Evolutionary conservation across 2,329 filamentous ascomycete species (phyloP).

Genomic region (Claviceps africana): DNA sequence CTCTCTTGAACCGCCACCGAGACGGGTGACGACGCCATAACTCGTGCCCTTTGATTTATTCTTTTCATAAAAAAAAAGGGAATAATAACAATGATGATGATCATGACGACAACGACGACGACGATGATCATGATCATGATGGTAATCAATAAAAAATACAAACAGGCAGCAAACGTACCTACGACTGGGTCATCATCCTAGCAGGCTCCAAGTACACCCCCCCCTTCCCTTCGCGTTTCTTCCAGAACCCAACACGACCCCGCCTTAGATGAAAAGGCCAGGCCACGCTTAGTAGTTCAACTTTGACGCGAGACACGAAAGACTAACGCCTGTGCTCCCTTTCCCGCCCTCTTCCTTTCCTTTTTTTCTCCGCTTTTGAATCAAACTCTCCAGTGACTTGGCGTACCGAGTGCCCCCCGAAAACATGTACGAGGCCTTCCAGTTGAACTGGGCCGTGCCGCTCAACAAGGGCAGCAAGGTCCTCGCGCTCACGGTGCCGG

Average conservation of each 20-base stretch:
- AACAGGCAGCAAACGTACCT: constrained; percentile 18
- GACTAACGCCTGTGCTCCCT: not conserved
- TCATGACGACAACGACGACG: too few species aligned
- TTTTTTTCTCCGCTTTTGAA: not conserved
- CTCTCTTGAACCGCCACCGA: not conserved
- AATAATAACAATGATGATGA: too few species aligned
- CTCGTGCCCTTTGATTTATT: too few species aligned
- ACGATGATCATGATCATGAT: too few species aligned
- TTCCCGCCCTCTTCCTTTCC: too few species aligned
- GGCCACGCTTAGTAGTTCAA: not conserved
- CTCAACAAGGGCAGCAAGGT: constrained; percentile 38
- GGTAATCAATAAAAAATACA: too few species aligned
- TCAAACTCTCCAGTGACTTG: constrained; percentile 32
- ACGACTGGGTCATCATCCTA: constrained; percentile 49
- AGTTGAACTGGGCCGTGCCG: constrained; percentile 35
- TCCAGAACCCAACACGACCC: not conserved
- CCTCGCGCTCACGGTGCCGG: constrained; percentile 49
- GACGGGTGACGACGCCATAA: too few species aligned
- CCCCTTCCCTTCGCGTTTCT: too few species aligned
- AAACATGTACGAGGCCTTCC: constrained; percentile 34
- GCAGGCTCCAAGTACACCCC: constrained; percentile 44
- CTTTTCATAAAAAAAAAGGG: too few species aligned
- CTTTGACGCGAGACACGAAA: not conserved
- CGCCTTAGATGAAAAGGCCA: not conserved
- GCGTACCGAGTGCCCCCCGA: constrained; percentile 23